These are phyloP conservation scores for Yamadazyma jaroonii DNA, from an alignment of 1,139 yeast species.

Conservation along the genomic window DNA sequence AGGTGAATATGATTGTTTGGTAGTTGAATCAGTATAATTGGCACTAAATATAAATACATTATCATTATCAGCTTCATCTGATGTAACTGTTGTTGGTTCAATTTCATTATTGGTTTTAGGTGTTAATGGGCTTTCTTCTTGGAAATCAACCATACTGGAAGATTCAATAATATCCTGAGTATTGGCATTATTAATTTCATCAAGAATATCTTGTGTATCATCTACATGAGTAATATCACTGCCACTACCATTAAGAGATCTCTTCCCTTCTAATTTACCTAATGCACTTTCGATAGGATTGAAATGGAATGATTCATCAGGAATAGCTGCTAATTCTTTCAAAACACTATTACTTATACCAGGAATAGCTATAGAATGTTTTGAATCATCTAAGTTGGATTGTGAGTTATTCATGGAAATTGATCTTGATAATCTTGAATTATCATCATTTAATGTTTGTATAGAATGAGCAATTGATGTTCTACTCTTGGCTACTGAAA, in stretches of 20 bases:
- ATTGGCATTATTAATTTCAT: constrained; percentile 41
- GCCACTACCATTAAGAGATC: constrained; percentile 16
- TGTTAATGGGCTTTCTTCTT: constrained; percentile 16
- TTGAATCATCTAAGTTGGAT: constrained; percentile 12
- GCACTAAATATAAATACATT: constrained; percentile 17
- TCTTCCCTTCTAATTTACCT: constrained; percentile 72
- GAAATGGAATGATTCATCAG: constrained; percentile 67
- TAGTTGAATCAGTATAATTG: constrained; percentile 10
- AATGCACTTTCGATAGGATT: constrained; percentile 73
- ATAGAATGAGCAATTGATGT: constrained; percentile 17
- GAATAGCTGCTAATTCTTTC: constrained; percentile 73
- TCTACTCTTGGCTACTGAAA: constrained; percentile 30
- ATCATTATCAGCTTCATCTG: constrained; percentile 9
- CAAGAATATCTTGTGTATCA: constrained; percentile 36
- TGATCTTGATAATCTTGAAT: constrained; percentile 3
- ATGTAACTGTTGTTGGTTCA: constrained; percentile 4
- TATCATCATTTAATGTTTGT: constrained; percentile 15
- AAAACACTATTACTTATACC: constrained; percentile 64
- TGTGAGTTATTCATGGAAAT: neutral
- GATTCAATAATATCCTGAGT: constrained; percentile 37
- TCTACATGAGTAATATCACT: constrained; percentile 27
- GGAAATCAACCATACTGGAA: constrained; percentile 17
- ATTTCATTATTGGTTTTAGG: constrained; percentile 4
- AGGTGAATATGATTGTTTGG: constrained; percentile 5
- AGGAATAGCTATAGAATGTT: constrained; percentile 48